These are phyloP conservation scores for Hypomontagnella submonticulosa DNA, from an alignment of 495 filamentous ascomycete species.

Conservation along the genomic window DNA sequence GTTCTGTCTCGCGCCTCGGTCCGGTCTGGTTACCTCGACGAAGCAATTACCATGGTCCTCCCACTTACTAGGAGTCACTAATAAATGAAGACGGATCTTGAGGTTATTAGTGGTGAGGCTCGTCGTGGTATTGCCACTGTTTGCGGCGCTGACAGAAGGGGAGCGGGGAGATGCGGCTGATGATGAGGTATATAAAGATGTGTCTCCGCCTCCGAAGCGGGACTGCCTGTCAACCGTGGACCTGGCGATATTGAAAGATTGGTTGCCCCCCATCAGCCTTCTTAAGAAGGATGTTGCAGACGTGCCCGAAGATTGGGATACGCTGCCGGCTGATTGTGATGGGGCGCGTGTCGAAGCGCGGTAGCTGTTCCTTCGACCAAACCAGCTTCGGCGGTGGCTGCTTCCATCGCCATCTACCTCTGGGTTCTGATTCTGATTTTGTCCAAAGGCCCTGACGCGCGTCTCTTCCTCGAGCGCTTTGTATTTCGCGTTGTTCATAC, in stretches of 20 bases:
- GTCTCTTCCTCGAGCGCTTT: constrained; percentile 78
- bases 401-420: constrained; percentile 55
- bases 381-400: constrained; percentile 59
- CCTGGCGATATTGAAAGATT: constrained; percentile 81
- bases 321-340: constrained; percentile 55
- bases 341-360: constrained; percentile 65
- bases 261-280: constrained; percentile 60
- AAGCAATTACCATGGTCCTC: constrained; percentile 87
- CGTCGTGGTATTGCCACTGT: constrained; percentile 68
- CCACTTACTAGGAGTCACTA: constrained; percentile 83
- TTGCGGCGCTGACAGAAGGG: constrained; percentile 63
- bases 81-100: constrained; percentile 83
- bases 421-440: constrained; percentile 44
- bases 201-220: constrained; percentile 60
- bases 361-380: constrained; percentile 70
- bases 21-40: constrained; percentile 80
- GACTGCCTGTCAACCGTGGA: constrained; percentile 62
- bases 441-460: constrained; percentile 61
- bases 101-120: constrained; percentile 79
- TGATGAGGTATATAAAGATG: constrained; percentile 69
- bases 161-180: constrained; percentile 68
- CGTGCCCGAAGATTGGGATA: constrained; percentile 65
- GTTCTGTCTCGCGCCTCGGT: constrained; percentile 64
- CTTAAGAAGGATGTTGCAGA: constrained; percentile 80
- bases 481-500: constrained; percentile 89